Evolutionary conservation across 2,329 filamentous ascomycete species (phyloP).

Genomic region (Cucurbitaria berberidis): DNA sequence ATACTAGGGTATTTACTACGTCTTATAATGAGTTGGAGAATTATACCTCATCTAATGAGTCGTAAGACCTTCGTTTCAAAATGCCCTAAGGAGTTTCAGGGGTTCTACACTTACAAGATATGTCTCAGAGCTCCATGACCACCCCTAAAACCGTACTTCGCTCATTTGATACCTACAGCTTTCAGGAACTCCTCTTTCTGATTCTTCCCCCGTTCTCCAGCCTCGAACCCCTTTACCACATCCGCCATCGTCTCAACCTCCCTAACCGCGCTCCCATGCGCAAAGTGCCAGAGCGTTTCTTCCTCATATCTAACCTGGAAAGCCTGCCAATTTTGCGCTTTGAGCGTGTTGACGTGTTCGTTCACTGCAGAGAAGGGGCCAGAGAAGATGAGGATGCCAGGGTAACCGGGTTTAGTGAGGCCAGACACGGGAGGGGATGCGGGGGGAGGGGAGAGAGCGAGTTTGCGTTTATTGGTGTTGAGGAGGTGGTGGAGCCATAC

Average conservation of each 20-base stretch:
- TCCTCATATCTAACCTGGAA: slow-evolving; percentile 54
- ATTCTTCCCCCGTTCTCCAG: slow-evolving; percentile 6
- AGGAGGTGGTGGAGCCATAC: slow-evolving; percentile 57
- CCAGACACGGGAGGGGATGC: slow-evolving; percentile 43
- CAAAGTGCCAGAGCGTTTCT: slow-evolving; percentile 48
- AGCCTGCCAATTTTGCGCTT: slow-evolving; percentile 54
- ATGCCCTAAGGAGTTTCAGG: no score
- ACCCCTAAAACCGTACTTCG: no score
- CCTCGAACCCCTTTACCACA: slow-evolving; percentile 47
- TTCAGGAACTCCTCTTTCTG: slow-evolving; percentile 41
- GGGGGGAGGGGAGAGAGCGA: slow-evolving; percentile 45
- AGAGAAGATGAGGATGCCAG: slow-evolving; percentile 53
- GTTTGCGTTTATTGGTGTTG: slow-evolving; percentile 55
- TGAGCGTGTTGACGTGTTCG: slow-evolving; percentile 52
- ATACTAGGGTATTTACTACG: no score
- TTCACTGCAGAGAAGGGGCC: slow-evolving; percentile 47
- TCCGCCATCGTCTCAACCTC: slow-evolving; percentile 56
- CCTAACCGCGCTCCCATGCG: slow-evolving; percentile 47
- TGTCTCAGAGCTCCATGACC: no score
- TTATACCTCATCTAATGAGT: no score
- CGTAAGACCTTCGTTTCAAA: no score
- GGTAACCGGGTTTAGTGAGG: slow-evolving; percentile 56
- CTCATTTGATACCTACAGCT: slow-evolving; percentile 44
- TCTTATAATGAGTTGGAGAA: no score
- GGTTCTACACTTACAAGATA: no score